Percentiles rank a stretch among this genome's conserved stretches.
phyloP scores from a whole-genome alignment of 805 yeast species.

The Kodamaea neixiangensis region DNA sequence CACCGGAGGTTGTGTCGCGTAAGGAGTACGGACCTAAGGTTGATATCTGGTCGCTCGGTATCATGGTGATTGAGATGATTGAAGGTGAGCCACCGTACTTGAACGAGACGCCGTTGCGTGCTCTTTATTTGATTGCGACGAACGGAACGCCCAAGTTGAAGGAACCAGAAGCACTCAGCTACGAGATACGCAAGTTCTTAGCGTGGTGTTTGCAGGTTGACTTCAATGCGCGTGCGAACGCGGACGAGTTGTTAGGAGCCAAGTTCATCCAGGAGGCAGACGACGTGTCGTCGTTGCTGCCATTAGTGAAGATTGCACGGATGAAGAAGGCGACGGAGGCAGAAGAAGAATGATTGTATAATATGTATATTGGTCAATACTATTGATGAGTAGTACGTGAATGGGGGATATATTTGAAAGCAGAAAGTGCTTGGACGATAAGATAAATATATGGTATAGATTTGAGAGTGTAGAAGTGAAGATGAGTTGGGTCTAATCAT shows the following conservation, averaged over 20 bases:
- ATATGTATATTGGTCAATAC: constrained; percentile 3
- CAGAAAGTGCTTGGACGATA: too few species aligned
- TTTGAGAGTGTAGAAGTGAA: not conserved
- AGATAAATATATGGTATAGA: not conserved
- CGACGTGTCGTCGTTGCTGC: constrained; percentile 62
- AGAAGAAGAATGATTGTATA: constrained; percentile 13
- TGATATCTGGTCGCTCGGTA: constrained; percentile 97
- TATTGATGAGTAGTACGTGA: not conserved
- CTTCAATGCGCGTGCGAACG: constrained; percentile 77
- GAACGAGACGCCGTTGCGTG: constrained; percentile 93
- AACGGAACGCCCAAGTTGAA: constrained; percentile 95
- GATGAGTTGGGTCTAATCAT: too few species aligned
- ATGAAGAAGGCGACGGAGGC: constrained; percentile 54
- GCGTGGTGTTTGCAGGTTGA: constrained; percentile 80
- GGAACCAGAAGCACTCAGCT: constrained; percentile 78
- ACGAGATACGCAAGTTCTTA: constrained; percentile 66
- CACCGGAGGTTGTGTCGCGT: constrained; percentile 95
- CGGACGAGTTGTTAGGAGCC: constrained; percentile 68
- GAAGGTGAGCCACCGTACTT: constrained; percentile 99
- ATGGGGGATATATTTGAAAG: too few species aligned
- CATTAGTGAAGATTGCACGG: constrained; percentile 72
- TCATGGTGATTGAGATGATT: constrained; percentile 97
- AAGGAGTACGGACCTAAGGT: constrained; percentile 96
- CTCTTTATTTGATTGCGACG: constrained; percentile 90
- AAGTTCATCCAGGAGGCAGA: constrained; percentile 65